A percentile compares a stretch with the other conserved stretches of the same genome.
These are phyloP conservation scores for Fraxinus platypoda DNA, from an alignment of 305 asterid genomes.

Conservation along the genomic window DNA sequence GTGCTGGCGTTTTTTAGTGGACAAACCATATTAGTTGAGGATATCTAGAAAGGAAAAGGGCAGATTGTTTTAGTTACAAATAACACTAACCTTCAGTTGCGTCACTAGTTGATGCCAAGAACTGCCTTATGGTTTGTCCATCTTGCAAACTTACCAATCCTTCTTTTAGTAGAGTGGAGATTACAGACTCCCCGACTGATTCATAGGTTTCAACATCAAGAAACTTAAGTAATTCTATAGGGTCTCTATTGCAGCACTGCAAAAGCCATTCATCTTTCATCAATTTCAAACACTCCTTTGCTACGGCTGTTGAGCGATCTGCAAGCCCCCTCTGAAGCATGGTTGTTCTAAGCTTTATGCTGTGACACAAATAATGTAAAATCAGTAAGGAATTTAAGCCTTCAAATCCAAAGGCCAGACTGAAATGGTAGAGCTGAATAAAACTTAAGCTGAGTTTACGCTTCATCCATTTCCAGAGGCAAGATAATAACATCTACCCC, in stretches of 20 bases:
- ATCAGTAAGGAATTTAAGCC: slow-evolving; percentile 21
- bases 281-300: slow-evolving; percentile 78
- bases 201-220: slow-evolving; percentile 99
- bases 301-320: slow-evolving; percentile 78
- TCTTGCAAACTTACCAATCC: slow-evolving; percentile 65
- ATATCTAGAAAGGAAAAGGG: neutral
- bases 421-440: neutral
- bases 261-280: slow-evolving; percentile 92
- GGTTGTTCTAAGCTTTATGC: slow-evolving; percentile 84
- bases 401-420: slow-evolving; percentile 6
- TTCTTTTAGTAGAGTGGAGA: slow-evolving; percentile 62
- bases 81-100: slow-evolving; percentile 58
- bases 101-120: slow-evolving; percentile 38
- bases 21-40: neutral
- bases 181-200: slow-evolving; percentile 74
- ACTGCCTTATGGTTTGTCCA: slow-evolving; percentile 61
- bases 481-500: neutral
- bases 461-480: slow-evolving; percentile 6
- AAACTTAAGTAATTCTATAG: slow-evolving; percentile 67
- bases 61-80: neutral
- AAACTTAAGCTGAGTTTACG: neutral
- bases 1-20: neutral
- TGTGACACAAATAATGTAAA: slow-evolving; percentile 34
- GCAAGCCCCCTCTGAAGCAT: slow-evolving; percentile 93
- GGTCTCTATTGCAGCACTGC: slow-evolving; percentile 76